Evolutionary conservation across 2,329 filamentous ascomycete genomes (phyloP), one percentile per base, ranked within the genome.

Genomic region (Microcera coccophila): DNA sequence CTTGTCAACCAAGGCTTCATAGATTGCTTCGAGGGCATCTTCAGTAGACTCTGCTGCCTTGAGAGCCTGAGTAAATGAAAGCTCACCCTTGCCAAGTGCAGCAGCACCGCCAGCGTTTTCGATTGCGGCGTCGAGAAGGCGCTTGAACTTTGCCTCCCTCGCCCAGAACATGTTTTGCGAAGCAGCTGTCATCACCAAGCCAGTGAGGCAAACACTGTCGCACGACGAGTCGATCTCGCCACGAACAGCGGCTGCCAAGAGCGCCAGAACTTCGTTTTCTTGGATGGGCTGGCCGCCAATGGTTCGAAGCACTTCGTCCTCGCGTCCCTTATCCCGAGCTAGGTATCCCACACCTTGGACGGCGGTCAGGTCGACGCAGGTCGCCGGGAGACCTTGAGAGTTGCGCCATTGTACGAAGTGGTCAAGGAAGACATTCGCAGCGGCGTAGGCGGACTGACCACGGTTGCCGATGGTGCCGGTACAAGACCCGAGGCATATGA

Each of bases 151-250:
- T 40, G 71, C 73, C 37, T 81, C 77, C 3, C 66, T 57, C 3
- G 69, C 70, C 70, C 76, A 81, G 62, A 77, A 80, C 0, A n/a
- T n/a, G n/a, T n/a, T n/a, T n/a, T n/a, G 74, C 75, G 38, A 70
- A 60, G 51, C 67, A 62, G 3, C 62, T 61, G 5, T 67, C 65
- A 17, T 67, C 72, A 7, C 50, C 49, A 47, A 79, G 2, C 77
- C 77, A 0, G 76, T 79, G 47, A 80, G 75, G 28, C 68, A 70
- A 53, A 80, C 76, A 32, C 62, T 67, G 42, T 71, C 68, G 57
- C 73, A 78, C 0, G 65, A 60, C 1, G 54, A 50, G 0, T 58
- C 58, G 4, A 76, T 52, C 20, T 66, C 63, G 2, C 74, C 75
- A 5, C 60, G 66, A 31, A 81, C 73, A 15, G 75, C 74, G 0